Percentiles rank a stretch among this genome's conserved stretches.
Evolutionary conservation across 345 rosid genomes (phyloP).

Genomic region (Reutealis trisperma): DNA sequence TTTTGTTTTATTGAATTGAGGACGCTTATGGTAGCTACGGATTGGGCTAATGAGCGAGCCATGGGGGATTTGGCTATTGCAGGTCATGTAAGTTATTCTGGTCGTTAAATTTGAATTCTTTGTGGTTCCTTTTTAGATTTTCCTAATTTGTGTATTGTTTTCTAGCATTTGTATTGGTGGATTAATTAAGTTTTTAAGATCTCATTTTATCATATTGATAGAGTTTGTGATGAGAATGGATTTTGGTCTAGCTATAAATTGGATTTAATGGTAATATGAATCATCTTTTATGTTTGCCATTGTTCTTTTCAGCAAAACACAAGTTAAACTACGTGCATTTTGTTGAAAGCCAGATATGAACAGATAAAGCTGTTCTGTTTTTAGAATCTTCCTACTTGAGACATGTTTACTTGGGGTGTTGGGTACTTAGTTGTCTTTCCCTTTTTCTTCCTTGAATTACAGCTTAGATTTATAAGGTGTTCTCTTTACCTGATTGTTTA

Average conservation of each 20-base stretch:
- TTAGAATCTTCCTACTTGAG: neutral
- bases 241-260: neutral
- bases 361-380: neutral
- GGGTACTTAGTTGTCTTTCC: no score
- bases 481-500: no score
- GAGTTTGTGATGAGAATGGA: neutral
- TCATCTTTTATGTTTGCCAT: neutral
- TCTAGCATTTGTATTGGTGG: neutral
- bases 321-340: neutral
- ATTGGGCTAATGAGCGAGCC: conserved; percentile 72
- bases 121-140: neutral
- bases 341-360: neutral
- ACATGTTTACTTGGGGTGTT: no score
- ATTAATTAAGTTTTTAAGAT: neutral
- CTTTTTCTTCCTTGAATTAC: no score
- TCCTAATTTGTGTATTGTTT: neutral
- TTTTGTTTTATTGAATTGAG: conserved; percentile 83
- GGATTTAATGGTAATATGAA: neutral
- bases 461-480: no score
- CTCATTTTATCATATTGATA: conserved; percentile 7
- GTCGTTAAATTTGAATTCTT: neutral
- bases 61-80: conserved; percentile 94
- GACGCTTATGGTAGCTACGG: conserved; percentile 91
- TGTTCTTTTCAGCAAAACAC: neutral
- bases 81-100: conserved; percentile 68